Base-by-base conservation (phyloP, 1,284 basidiomycete genomes). In the Ganoderma sp. region DNA sequence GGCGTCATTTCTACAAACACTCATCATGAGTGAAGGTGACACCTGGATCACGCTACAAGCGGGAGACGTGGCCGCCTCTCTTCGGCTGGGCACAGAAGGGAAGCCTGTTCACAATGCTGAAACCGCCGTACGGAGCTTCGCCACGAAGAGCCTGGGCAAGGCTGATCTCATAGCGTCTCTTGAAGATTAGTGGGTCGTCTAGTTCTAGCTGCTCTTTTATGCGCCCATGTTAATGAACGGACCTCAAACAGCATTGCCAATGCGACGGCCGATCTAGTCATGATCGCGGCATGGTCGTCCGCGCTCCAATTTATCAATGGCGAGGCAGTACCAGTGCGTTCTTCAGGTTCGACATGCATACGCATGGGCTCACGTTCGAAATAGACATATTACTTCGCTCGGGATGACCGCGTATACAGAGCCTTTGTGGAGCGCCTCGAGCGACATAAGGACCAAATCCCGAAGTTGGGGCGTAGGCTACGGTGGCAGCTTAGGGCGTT, bases 11-110 rank as follows among this genome's bases (percentile, higher is more conserved):
- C 79, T 95, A 74, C 93, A 95, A 79, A 92, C 91, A 8, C 81
- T 94, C 45, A 86, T 95, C 67, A 95, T 95, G 93, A 93, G 91
- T 70, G 92, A 95, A 81, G 93, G 93, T 22, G 92, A 94, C 72
- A 87, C 87, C 73, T 95, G 93, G 93, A 85, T 95, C 50, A 80
- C 80, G 63, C 81, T 84, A 0, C 88, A 92, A 73, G 85, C 87
- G 14, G 82, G 84, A 6, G 85, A 85, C 68, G 82, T 92, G 61
- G 83, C 85, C 0, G 82, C 87, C 61, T 90, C 91, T 8, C 77
- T 94, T 64, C 85, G 85, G 56, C 82, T 85, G 6, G 90, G 90
- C 2, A 84, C 84, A 15, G 83, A 82, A 66, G 90, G 89, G 5
- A 84, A 87, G 75, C 93, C 93, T 14, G 92, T 94, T 0, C 77